Evolutionary conservation across 257 asterid species (phyloP).

Genomic region (Eustoma russellianum): DNA sequence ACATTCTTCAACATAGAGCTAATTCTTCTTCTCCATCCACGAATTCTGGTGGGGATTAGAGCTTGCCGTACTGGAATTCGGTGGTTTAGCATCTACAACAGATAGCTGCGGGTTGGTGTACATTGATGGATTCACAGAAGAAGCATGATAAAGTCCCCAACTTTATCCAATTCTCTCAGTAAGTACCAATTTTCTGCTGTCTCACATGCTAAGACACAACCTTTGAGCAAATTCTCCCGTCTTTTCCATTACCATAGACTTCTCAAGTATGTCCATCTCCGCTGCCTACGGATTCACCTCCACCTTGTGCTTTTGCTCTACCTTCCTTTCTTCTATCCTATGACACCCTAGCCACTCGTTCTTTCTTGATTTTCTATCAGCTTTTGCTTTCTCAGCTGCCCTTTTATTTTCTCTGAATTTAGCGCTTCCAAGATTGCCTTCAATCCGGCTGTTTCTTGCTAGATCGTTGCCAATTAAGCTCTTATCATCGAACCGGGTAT

Average conservation of each 20-base stretch:
- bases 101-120: too few species aligned
- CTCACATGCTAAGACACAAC: slow-evolving; percentile 30
- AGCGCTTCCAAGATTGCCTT: slow-evolving; percentile 80
- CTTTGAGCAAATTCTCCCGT: slow-evolving; percentile 34
- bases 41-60: too few species aligned
- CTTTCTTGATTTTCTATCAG: slow-evolving; percentile 75
- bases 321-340: slow-evolving; percentile 69
- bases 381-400: slow-evolving; percentile 82
- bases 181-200: slow-evolving; percentile 33
- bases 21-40: too few species aligned
- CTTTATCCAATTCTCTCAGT: slow-evolving; percentile 47
- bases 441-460: slow-evolving; percentile 58
- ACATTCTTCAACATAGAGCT: too few species aligned
- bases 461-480: slow-evolving; percentile 65
- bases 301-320: slow-evolving; percentile 59
- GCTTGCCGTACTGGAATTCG: too few species aligned
- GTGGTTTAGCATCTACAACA: too few species aligned
- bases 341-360: slow-evolving; percentile 85
- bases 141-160: slow-evolving; percentile 50
- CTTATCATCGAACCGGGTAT: slow-evolving; percentile 27
- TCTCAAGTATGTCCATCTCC: slow-evolving; percentile 35
- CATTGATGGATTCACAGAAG: too few species aligned
- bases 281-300: slow-evolving; percentile 63
- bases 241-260: slow-evolving; percentile 58
- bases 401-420: slow-evolving; percentile 70